Base-by-base conservation (phyloP, 768 basidiomycete species). In the Tulasnella sp. region DNA sequence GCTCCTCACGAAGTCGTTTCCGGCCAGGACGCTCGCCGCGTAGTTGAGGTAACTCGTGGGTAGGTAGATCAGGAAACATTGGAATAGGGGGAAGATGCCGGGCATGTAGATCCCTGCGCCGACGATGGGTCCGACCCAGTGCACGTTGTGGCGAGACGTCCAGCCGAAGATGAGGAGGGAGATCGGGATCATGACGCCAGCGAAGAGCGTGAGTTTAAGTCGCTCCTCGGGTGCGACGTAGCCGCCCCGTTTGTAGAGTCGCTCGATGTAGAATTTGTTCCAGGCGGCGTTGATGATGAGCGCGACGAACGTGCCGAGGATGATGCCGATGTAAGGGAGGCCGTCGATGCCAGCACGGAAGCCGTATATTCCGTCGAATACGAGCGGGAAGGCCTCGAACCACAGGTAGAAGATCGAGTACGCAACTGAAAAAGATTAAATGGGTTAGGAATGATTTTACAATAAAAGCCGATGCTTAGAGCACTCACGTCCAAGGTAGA, bases 341-440 rank as follows among this genome's bases (percentile, higher is more conserved):
- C 69, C 70, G 0, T 48, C 48, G 7, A 63, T 49, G 23, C 68
- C 68, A 2, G 67, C 51, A 61, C 69, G 69, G 27, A 70, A 61
- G 32, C 66, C 66, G 61, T 70, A 69, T 3, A 48, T n/a, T 26
- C 56, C 45, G n/a, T 59, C 61, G 53, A 68, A 71, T 32, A 71
- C 65, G 61, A 70, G 64, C 0, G 69, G 70, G 60, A 68, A 67
- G 9, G 68, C 66, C 47, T 71, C 70, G 64, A 69, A 71, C 15
- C 67, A 60, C 15, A 68, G 61, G 58, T 68, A 68, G 17, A 67
- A 58, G 60, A 64, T 60, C 11, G 66, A 65, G 51, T 65, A 65
- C 21, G 52, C 48, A 45, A 61, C n/a, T n/a, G n/a, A n/a, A 51
- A 23, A 42, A 19, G 17, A 7, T 19, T 8, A 13, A 17, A 41